phyloP scores from a whole-genome alignment of 2,329 filamentous ascomycete species.

The Penicillium sp. region DNA sequence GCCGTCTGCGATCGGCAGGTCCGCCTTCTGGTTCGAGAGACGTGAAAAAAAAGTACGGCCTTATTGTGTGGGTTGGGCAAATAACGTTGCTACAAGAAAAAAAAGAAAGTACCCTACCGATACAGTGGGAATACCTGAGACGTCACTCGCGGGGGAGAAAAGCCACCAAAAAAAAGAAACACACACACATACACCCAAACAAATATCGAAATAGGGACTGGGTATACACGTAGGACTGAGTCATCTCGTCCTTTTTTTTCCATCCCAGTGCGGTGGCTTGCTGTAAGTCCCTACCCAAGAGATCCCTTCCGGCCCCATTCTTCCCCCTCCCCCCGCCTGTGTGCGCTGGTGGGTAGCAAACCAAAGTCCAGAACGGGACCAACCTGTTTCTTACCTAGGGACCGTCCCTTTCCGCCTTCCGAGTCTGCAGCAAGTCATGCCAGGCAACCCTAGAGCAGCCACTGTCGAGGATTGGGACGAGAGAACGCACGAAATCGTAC shows the following conservation, averaged over 20 bases:
- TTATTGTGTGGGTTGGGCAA: conserved; percentile 3
- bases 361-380: conserved; percentile 22
- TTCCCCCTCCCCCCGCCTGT: conserved; percentile 3
- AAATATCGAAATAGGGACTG: background rate
- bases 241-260: conserved; percentile 9
- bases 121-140: background rate
- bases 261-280: conserved; percentile 17
- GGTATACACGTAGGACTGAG: conserved; percentile 1
- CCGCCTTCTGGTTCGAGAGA: conserved; percentile 17
- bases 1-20: conserved; percentile 31
- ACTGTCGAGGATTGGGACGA: conserved; percentile 53
- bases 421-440: conserved; percentile 36
- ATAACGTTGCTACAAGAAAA: background rate
- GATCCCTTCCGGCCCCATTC: conserved; percentile 6
- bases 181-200: background rate
- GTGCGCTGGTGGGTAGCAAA: conserved; percentile 14
- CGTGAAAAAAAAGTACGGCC: background rate
- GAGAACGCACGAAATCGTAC: conserved; percentile 42
- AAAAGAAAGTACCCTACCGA: background rate
- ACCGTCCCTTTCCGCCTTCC: conserved; percentile 26
- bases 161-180: background rate
- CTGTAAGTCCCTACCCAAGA: conserved; percentile 20
- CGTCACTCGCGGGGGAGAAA: background rate
- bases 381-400: conserved; percentile 27
- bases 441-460: conserved; percentile 42